Base-by-base conservation (phyloP, 345 rosid species). In the Turritis glabra region DNA sequence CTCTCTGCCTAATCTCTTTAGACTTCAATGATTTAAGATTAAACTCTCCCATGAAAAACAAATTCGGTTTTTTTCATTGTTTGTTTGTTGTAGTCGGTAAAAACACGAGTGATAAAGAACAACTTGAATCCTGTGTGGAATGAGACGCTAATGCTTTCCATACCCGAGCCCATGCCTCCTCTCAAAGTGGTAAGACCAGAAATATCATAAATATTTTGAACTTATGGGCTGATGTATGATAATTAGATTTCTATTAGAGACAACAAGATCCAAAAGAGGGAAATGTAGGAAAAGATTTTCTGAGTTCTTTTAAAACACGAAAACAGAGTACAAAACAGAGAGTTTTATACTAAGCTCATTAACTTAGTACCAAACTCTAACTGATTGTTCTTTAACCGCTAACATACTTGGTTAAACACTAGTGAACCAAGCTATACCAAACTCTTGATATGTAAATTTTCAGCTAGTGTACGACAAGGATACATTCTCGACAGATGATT, bases 51-150 rank as follows among this genome's bases (percentile, higher is more conserved):
- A 15, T 46, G 50, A 17, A 8, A 33, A 48, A 74, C 33, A 37
- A 56, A 55, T 18, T 46, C 22, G 26, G 4, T 3, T 3, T 50
- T 14, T 4, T 5, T 30, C 2, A 8, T 0, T 69, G 13, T 27
- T 2, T 61, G 32, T 48, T 60, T 44, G 18, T 67, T 84, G 78
- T 83, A 95, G 99, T 85, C 96, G 0, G 96, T 96, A 32, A 90
- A 81, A 85, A 92, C 99, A 1, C 84, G 93, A 11, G 98, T 92
- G 74, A 89, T 96, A 77, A 96, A 90, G 85, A 96, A 84, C 88
- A 92, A 86, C 80, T 84, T 96, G 80, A 96, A 96, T 71, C 99
- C 99, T 1, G 94, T 96, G 44, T 95, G 99, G 99, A 96, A 92
- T 77, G 97, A 96, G 75, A 87, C 89, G 57, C 85, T 96, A 40